Percentiles rank a stretch among this genome's conserved stretches.
Evolutionary conservation across 2,329 filamentous ascomycete species (phyloP).

Genomic region (Aspergillus sergii): DNA sequence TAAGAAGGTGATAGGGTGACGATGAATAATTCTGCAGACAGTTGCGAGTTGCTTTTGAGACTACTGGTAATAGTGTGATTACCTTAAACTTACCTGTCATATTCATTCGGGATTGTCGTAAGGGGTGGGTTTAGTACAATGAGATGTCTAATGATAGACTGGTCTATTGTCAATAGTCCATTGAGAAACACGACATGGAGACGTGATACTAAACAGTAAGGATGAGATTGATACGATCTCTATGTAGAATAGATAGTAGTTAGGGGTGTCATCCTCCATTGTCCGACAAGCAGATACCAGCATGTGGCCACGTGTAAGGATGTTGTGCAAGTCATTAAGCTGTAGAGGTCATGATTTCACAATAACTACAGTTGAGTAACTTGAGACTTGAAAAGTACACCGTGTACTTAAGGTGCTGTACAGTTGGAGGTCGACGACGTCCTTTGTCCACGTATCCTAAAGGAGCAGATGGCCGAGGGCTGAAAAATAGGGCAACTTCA

Average conservation of each 20-base stretch:
- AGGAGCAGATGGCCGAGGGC: background rate
- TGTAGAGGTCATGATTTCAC: background rate
- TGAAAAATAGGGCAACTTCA: slow-evolving; percentile 1
- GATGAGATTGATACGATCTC: background rate
- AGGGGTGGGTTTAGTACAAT: background rate
- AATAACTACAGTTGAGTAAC: background rate
- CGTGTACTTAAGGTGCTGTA: background rate
- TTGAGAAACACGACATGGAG: background rate
- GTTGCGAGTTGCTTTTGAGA: background rate
- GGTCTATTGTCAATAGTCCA: background rate
- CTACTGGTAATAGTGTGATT: background rate
- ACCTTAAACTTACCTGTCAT: background rate
- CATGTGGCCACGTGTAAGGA: background rate
- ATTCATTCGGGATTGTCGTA: background rate
- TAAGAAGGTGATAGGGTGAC: background rate
- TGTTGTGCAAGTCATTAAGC: background rate
- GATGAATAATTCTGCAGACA: background rate
- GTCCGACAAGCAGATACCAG: background rate
- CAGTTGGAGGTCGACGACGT: background rate
- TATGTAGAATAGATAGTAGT: background rate
- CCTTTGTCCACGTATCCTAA: slow-evolving; percentile 1
- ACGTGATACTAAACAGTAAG: background rate
- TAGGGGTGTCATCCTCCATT: background rate
- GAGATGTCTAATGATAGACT: background rate
- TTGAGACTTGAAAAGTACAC: background rate